phyloP scores from a whole-genome alignment of 768 basidiomycete genomes.

The Lactarius vividus region DNA sequence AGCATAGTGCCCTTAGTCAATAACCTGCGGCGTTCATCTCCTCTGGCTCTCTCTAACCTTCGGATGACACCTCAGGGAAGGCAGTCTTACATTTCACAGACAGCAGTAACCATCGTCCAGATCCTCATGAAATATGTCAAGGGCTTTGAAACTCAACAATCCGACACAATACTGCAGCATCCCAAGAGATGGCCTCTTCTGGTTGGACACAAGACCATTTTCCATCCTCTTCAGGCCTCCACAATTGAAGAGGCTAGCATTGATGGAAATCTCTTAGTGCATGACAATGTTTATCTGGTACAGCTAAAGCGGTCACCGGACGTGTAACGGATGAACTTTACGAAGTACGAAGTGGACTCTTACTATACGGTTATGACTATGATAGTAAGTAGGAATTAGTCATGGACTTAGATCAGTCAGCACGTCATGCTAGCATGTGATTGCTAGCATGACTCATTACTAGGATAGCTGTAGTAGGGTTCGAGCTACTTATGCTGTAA shows the following conservation, averaged over 20 bases:
- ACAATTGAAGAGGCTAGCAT: background rate
- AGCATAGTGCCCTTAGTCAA: background rate
- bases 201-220: background rate
- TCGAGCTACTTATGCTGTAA: too few relatives aligned
- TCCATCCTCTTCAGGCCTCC: background rate
- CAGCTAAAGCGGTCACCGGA: background rate
- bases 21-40: background rate
- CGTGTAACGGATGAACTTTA: too few relatives aligned
- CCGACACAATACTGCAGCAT: background rate
- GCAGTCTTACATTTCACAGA: background rate
- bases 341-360: too few relatives aligned
- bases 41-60: background rate
- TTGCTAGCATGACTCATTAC: too few relatives aligned
- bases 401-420: too few relatives aligned
- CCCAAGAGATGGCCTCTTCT: background rate
- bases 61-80: background rate
- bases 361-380: too few relatives aligned
- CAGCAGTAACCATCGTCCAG: too few relatives aligned
- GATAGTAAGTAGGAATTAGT: too few relatives aligned
- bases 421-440: too few relatives aligned
- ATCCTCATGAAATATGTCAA: too few relatives aligned
- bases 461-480: too few relatives aligned
- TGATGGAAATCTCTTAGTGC: background rate
- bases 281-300: background rate
- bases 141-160: too few relatives aligned